Conservation (phyloP, 495 filamentous ascomycete species). For the Penicillium arizonense region DNA sequence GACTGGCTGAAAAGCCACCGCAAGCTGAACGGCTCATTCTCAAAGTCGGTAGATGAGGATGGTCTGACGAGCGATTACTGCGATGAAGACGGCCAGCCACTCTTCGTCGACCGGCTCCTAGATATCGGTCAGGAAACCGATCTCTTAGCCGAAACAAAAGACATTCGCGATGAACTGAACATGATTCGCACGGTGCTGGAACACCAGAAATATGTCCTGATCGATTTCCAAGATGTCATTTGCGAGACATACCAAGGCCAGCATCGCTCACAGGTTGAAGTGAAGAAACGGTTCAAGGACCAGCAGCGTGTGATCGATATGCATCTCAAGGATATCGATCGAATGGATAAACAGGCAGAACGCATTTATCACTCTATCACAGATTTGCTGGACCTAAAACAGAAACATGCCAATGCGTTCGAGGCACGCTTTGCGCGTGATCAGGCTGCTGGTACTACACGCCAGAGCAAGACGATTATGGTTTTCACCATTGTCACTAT, state of each 20-base stretch:
- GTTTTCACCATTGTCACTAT: constrained; percentile 74
- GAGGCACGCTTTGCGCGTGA: constrained; percentile 69
- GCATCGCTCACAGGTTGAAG: constrained; percentile 45
- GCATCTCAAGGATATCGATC: constrained; percentile 61
- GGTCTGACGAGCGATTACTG: constrained; percentile 18
- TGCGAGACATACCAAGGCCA: constrained; percentile 48
- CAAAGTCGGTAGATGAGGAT: constrained; percentile 6
- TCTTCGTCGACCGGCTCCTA: constrained; percentile 64
- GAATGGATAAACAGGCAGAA: constrained; percentile 68
- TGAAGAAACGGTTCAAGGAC: constrained; percentile 58
- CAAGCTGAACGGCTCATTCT: constrained; percentile 41
- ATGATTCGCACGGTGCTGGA: constrained; percentile 64
- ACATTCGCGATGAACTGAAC: constrained; percentile 71
- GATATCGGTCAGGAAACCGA: constrained; percentile 69
- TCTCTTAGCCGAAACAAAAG: constrained; percentile 64
- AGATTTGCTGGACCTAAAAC: constrained; percentile 57
- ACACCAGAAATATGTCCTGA: constrained; percentile 55
- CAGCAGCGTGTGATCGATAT: constrained; percentile 61
- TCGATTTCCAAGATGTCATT: constrained; percentile 54
- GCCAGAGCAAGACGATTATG: constrained; percentile 73
- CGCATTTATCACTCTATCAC: constrained; percentile 63
- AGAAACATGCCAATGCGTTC: constrained; percentile 71
- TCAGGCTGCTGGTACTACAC: constrained; percentile 60
- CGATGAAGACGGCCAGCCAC: constrained; percentile 32
- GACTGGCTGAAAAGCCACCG: constrained; percentile 61